Percentiles rank a stretch among this genome's conserved stretches.
Evolutionary conservation across 495 filamentous ascomycete species (phyloP).

Genomic region (Pseudoneurospora amorphoporcata): DNA sequence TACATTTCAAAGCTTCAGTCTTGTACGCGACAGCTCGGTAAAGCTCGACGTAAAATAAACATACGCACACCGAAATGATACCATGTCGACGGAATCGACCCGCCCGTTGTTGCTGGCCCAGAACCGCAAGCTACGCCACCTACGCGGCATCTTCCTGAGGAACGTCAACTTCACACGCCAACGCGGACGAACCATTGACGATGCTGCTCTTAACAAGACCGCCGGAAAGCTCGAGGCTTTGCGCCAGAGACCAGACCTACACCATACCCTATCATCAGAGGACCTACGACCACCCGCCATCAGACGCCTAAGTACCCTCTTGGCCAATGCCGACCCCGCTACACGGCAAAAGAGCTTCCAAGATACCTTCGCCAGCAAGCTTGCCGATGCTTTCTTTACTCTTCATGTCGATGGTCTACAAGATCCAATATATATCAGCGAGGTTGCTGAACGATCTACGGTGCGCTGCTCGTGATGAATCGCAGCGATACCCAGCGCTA

Average conservation of each 20-base stretch:
- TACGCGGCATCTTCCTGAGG: constrained; percentile 77
- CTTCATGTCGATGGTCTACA: constrained; percentile 56
- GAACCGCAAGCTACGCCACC: constrained; percentile 83
- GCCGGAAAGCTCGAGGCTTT: constrained; percentile 58
- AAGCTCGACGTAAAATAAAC: not conserved
- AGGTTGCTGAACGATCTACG: constrained; percentile 65
- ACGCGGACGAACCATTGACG: constrained; percentile 70
- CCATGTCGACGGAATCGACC: constrained; percentile 29
- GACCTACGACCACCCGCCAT: constrained; percentile 44
- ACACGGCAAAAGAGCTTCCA: constrained; percentile 68
- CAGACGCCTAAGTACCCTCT: constrained; percentile 60
- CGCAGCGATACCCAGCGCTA: not conserved
- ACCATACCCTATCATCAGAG: constrained; percentile 63
- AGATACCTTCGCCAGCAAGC: constrained; percentile 54
- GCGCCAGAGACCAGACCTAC: constrained; percentile 41
- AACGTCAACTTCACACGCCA: constrained; percentile 62
- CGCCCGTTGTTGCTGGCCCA: constrained; percentile 43
- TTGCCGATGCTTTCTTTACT: constrained; percentile 86
- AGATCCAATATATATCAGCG: constrained; percentile 84
- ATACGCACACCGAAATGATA: constrained; percentile 11
- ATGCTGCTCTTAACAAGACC: constrained; percentile 67
- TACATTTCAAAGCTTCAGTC: not conserved
- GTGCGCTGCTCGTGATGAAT: constrained; percentile 22
- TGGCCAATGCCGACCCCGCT: constrained; percentile 55
- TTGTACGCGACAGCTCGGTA: not conserved